Conservation (phyloP, 805 yeast genomes). For the Millerago galiae region DNA sequence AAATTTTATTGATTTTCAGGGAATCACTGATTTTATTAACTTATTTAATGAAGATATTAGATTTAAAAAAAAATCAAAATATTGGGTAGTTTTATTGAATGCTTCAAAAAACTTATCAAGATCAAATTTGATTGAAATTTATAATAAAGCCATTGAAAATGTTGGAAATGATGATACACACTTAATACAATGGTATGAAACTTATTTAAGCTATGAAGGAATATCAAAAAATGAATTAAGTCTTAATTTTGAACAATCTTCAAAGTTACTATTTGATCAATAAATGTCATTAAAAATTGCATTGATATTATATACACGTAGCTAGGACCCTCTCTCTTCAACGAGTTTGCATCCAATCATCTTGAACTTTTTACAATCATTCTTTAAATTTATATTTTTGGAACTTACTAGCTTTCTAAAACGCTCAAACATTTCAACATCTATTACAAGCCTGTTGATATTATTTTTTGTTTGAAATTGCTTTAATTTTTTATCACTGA, state of each 20-base stretch:
- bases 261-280: background rate
- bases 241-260: background rate
- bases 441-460: background rate
- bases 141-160: background rate
- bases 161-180: background rate
- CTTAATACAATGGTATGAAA: conserved; percentile 1
- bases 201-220: background rate
- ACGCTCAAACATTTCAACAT: conserved; percentile 1
- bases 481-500: background rate
- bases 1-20: background rate
- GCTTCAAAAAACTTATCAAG: background rate
- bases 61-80: background rate
- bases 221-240: background rate
- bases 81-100: conserved; percentile 4
- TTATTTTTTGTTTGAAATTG: background rate
- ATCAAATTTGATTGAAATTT: background rate
- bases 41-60: background rate
- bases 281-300: background rate
- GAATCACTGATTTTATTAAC: background rate
- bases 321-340: background rate
- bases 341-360: conserved; percentile 1
- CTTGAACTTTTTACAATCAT: conserved; percentile 1
- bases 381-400: background rate
- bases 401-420: conserved; percentile 1
- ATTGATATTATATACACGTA: background rate